Conservation (phyloP, 495 filamentous ascomycete species). For the Polyplosphaeria fusca region DNA sequence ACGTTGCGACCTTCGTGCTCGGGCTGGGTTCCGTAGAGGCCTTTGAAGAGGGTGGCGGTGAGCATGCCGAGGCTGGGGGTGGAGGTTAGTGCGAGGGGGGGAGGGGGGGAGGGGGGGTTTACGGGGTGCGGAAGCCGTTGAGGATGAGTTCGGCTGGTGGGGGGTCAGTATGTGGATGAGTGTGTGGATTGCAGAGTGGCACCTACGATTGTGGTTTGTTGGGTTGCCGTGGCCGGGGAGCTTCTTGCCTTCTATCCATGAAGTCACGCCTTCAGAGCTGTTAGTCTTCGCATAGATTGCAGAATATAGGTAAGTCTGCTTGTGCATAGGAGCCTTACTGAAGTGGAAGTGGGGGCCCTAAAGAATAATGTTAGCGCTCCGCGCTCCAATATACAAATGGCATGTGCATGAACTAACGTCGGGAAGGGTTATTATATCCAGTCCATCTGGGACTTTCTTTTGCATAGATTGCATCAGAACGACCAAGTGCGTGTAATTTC, state of each 20-base stretch:
- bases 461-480: conserved; percentile 72
- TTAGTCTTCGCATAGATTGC: no score
- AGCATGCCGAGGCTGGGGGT: conserved; percentile 80
- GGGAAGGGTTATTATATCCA: conserved; percentile 81
- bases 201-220: conserved; percentile 84
- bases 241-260: conserved; percentile 80
- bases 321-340: no score
- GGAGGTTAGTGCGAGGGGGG: no score
- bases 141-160: conserved; percentile 92
- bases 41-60: conserved; percentile 81
- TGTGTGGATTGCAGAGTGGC: no score
- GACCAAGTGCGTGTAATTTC: conserved; percentile 73
- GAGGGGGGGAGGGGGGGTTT: no score
- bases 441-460: conserved; percentile 67
- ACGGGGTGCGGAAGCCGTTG: conserved; percentile 94
- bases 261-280: no score
- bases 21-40: conserved; percentile 76
- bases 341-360: conserved; percentile 90
- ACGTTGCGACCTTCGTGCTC: no score
- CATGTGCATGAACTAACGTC: no score
- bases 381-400: no score
- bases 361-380: no score
- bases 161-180: no score
- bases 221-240: conserved; percentile 85
- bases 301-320: no score